Evolutionary conservation across 192 early-diverging fungal genomes (phyloP).

Genomic region (Coemansia sp.): DNA sequence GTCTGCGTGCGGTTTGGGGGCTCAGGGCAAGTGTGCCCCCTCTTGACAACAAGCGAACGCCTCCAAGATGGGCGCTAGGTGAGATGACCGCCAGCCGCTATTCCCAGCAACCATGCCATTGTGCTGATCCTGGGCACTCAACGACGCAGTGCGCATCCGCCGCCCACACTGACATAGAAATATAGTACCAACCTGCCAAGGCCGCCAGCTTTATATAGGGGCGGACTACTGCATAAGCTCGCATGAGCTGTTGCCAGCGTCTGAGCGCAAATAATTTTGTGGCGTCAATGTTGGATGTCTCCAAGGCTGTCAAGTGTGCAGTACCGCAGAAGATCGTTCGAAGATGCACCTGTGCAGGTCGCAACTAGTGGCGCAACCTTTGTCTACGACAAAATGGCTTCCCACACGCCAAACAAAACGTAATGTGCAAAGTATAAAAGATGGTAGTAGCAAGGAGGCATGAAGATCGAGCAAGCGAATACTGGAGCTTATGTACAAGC

Average conservation of each 20-base stretch:
- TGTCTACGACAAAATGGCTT: neutral
- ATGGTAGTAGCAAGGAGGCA: too few species aligned
- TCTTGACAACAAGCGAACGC: neutral
- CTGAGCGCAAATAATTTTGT: neutral
- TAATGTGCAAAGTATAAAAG: neutral
- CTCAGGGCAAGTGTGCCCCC: neutral
- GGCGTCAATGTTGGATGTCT: too few species aligned
- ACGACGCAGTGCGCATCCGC: neutral
- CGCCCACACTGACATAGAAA: neutral
- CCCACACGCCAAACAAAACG: neutral
- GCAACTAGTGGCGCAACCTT: neutral
- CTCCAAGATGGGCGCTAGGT: conserved; percentile 2
- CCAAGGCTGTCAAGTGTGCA: neutral
- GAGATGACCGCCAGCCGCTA: conserved; percentile 7
- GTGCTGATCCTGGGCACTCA: neutral
- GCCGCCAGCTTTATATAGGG: neutral
- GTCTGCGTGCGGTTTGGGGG: neutral
- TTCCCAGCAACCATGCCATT: conserved; percentile 2
- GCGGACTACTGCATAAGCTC: neutral
- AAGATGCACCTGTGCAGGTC: neutral
- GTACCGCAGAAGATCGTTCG: neutral
- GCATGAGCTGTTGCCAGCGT: neutral
- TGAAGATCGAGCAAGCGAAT: too few species aligned
- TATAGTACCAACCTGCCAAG: neutral
- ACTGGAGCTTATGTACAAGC: too few species aligned